phyloP scores from a whole-genome alignment of 2,329 filamentous ascomycete species.

The Aspergillus alliaceus region DNA sequence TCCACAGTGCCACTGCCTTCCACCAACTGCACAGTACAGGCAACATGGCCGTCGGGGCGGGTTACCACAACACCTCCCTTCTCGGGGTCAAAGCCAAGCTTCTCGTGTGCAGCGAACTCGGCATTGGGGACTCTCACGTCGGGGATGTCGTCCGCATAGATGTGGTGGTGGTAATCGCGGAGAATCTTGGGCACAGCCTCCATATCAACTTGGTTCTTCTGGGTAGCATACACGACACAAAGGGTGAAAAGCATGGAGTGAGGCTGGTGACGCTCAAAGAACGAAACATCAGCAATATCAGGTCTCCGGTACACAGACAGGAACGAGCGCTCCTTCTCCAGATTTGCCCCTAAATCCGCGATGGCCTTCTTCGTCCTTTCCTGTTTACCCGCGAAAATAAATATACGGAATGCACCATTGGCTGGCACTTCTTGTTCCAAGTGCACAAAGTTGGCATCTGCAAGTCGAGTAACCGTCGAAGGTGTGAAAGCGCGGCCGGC shows the following conservation, averaged over 20 bases:
- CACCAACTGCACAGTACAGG: constrained; percentile 69
- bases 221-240: constrained; percentile 70
- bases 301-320: constrained; percentile 64
- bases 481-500: constrained; percentile 76
- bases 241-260: constrained; percentile 81
- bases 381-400: constrained; percentile 76
- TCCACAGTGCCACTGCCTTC: constrained; percentile 79
- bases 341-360: constrained; percentile 65
- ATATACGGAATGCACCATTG: constrained; percentile 85
- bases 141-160: constrained; percentile 83
- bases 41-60: constrained; percentile 83
- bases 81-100: constrained; percentile 76
- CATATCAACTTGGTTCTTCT: constrained; percentile 71
- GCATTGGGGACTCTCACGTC: constrained; percentile 70
- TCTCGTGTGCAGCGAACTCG: constrained; percentile 75
- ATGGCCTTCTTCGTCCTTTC: constrained; percentile 62
- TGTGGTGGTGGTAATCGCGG: constrained; percentile 73
- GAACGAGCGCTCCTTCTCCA: constrained; percentile 70
- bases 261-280: constrained; percentile 81
- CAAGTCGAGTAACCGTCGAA: constrained; percentile 79
- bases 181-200: constrained; percentile 69
- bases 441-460: constrained; percentile 86
- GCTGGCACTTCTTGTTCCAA: constrained; percentile 86
- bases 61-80: constrained; percentile 79
- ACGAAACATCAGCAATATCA: constrained; percentile 63